Evolutionary conservation across 116 monocot species (phyloP).

Genomic region (Dioscorea cayenensis): DNA sequence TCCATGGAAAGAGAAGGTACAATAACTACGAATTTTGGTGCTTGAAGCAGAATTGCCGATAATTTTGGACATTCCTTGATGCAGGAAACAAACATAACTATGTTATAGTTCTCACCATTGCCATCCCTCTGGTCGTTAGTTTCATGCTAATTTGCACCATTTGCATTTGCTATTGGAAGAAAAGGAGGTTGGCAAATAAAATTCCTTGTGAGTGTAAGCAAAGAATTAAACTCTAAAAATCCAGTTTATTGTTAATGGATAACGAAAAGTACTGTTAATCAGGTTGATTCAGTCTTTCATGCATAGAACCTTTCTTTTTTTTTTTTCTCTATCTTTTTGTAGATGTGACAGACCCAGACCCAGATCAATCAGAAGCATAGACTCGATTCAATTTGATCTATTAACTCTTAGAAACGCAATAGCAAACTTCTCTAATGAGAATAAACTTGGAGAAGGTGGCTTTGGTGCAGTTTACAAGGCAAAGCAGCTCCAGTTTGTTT

Average conservation of each 20-base stretch:
- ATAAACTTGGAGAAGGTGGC: conserved; percentile 31
- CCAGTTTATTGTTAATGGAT: background rate
- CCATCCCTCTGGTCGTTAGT: background rate
- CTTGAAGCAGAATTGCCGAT: background rate
- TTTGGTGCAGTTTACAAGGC: too few species aligned
- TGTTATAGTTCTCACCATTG: background rate
- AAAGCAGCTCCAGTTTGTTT: too few species aligned
- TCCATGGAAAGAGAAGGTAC: background rate
- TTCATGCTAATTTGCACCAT: background rate
- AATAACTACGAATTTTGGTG: background rate
- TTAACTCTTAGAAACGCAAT: conserved; percentile 12
- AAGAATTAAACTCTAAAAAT: background rate
- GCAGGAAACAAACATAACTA: background rate
- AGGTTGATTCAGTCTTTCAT: background rate
- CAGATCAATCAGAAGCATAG: background rate
- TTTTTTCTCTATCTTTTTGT: background rate
- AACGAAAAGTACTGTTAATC: background rate
- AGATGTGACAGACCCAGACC: background rate
- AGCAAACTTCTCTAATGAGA: conserved; percentile 14
- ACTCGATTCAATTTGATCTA: conserved; percentile 7
- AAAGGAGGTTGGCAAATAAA: background rate
- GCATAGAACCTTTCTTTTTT: too few species aligned
- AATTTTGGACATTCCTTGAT: background rate
- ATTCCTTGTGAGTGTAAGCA: background rate
- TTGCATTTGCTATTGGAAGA: background rate